Evolutionary conservation across 2,329 filamentous ascomycete genomes (phyloP).

Genomic region (Monosporascus sp.): DNA sequence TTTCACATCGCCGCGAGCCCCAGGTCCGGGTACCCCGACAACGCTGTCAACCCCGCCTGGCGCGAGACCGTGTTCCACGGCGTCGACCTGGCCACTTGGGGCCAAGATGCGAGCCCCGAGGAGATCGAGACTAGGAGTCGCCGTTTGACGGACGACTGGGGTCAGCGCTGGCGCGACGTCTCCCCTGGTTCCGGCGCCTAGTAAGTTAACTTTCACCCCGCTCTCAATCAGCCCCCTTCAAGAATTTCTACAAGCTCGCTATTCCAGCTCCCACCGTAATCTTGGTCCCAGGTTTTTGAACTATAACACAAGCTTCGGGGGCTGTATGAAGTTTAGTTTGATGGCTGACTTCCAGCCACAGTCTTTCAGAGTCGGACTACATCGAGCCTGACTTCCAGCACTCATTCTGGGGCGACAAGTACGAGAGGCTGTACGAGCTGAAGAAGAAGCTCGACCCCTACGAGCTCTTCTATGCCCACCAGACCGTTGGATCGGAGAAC

Average conservation of each 20-base stretch:
- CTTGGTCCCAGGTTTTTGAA: not conserved
- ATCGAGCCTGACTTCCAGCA: conserved; percentile 31
- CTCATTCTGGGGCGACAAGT: conserved; percentile 32
- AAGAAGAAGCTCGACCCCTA: conserved; percentile 32
- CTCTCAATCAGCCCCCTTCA: not conserved
- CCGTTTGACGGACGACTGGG: conserved; percentile 19
- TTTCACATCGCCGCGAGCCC: conserved; percentile 21
- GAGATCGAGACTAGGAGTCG: conserved; percentile 19
- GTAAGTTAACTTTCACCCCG: not conserved
- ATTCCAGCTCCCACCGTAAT: not conserved
- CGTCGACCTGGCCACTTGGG: conserved; percentile 13
- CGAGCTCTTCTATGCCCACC: conserved; percentile 30
- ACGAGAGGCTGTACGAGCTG: conserved; percentile 26
- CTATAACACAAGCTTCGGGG: not conserved
- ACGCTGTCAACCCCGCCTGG: conserved; percentile 34
- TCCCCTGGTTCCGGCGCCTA: conserved; percentile 20
- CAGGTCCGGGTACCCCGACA: conserved; percentile 23
- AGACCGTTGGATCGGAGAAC: conserved; percentile 33
- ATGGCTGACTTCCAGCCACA: not conserved
- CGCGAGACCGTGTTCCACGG: conserved; percentile 26
- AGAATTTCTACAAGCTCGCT: too few relatives aligned
- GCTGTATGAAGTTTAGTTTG: not conserved
- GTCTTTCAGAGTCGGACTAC: conserved; percentile 28
- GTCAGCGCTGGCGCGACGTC: conserved; percentile 13
- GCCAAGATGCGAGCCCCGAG: conserved; percentile 18